A percentile compares a stretch with the other conserved stretches of the same genome.
phyloP scores from a whole-genome alignment of 2,329 filamentous ascomycete genomes.

The Cladosporium halotolerans region DNA sequence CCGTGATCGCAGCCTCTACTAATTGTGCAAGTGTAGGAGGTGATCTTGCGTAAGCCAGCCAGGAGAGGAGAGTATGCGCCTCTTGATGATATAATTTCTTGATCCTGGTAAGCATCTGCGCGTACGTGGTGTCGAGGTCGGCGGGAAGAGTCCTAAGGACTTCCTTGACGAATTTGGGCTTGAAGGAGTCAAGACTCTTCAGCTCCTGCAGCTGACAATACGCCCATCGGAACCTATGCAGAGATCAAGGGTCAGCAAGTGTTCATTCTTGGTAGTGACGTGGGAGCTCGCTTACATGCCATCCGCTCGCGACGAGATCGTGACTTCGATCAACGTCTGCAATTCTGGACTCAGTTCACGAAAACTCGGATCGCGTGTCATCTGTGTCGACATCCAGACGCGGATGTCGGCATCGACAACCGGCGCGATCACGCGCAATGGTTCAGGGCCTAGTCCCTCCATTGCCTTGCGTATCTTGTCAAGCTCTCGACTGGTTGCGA shows the following conservation, averaged over 20 bases:
- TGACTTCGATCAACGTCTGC: conserved; percentile 16
- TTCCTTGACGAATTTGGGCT: conserved; percentile 14
- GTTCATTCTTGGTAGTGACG: background rate
- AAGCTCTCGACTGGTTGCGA: conserved; percentile 21
- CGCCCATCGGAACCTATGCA: conserved; percentile 24
- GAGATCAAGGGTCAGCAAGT: background rate
- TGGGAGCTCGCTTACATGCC: conserved; percentile 19
- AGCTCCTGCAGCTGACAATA: conserved; percentile 23
- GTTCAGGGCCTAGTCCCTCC: conserved; percentile 7
- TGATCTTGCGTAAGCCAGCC: conserved; percentile 18
- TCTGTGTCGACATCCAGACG: conserved; percentile 14
- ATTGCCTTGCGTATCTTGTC: conserved; percentile 16
- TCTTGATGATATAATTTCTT: conserved; percentile 9
- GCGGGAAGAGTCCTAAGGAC: conserved; percentile 17
- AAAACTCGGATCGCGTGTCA: conserved; percentile 15
- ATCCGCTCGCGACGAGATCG: conserved; percentile 18
- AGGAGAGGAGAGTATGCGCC: conserved; percentile 16
- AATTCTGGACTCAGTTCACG: conserved; percentile 11
- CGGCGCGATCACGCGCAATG: conserved; percentile 8
- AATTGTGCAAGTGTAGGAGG: conserved; percentile 18
- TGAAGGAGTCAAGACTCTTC: conserved; percentile 16
- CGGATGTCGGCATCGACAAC: conserved; percentile 17
- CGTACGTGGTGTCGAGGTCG: conserved; percentile 24
- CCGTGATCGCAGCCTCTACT: conserved; percentile 18
- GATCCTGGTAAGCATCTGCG: conserved; percentile 20